Percentiles rank a stretch among this genome's conserved stretches.
These are phyloP conservation scores for Zalaria sp. DNA, from an alignment of 2,329 filamentous ascomycete species.

Conservation along the genomic window DNA sequence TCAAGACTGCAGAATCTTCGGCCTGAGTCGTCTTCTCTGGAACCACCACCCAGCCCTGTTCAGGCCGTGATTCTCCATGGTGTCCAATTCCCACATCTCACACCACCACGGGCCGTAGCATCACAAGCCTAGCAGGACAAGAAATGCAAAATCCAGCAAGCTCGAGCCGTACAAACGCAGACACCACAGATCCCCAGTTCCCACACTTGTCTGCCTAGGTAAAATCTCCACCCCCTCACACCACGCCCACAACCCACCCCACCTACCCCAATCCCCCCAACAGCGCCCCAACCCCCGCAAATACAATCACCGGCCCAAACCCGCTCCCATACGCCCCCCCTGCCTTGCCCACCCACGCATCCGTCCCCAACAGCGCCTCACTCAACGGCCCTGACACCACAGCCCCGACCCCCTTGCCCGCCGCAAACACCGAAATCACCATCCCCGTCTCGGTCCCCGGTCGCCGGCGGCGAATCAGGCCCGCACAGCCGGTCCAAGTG, in stretches of 20 bases:
- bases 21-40: no score
- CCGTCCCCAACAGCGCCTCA: slow-evolving; percentile 27
- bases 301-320: slow-evolving; percentile 27
- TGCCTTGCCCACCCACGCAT: slow-evolving; percentile 21
- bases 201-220: no score
- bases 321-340: slow-evolving; percentile 27
- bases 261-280: slow-evolving; percentile 13
- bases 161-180: no score
- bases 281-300: slow-evolving; percentile 26
- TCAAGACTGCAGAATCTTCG: no score
- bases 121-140: no score
- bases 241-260: not conserved
- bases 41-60: no score
- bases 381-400: slow-evolving; percentile 37
- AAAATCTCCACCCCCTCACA: not conserved
- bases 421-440: slow-evolving; percentile 33
- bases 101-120: no score
- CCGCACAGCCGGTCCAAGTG: slow-evolving; percentile 17
- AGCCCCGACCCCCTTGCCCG: slow-evolving; percentile 37
- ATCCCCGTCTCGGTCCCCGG: slow-evolving; percentile 29
- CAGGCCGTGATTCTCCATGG: no score
- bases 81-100: no score
- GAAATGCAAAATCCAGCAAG: no score
- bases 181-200: no score
- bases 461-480: slow-evolving; percentile 9